Conservation (phyloP, 306 rosid genomes). For the Cicer pinnatifidum region DNA sequence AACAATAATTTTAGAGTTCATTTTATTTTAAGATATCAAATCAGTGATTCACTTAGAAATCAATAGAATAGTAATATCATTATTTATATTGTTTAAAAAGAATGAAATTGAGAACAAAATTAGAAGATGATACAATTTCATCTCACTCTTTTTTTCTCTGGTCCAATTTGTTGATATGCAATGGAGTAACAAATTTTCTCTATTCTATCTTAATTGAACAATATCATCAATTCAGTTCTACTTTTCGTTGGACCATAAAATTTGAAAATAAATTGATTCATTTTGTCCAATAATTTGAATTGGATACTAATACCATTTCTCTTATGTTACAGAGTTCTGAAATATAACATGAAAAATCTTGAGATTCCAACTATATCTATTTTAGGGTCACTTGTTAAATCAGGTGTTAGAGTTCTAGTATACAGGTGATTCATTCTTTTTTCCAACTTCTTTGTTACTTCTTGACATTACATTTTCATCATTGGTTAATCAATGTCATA, state of each 20-base stretch:
- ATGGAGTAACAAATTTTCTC: not conserved
- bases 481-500: not conserved
- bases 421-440: constrained; percentile 44
- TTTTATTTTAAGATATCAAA: too few species aligned
- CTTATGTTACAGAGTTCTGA: constrained; percentile 37
- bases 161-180: not conserved
- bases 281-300: not conserved
- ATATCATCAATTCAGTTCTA: not conserved
- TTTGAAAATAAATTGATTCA: not conserved
- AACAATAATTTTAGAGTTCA: too few species aligned
- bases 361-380: constrained; percentile 51
- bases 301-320: not conserved
- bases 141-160: not conserved
- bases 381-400: constrained; percentile 49
- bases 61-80: too few species aligned
- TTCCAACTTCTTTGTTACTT: not conserved
- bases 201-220: not conserved
- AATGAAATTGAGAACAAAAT: too few species aligned
- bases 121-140: too few species aligned
- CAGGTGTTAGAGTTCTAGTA: constrained; percentile 56
- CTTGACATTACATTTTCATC: not conserved
- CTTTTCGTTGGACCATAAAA: not conserved
- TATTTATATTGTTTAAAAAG: too few species aligned
- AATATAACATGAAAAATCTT: constrained; percentile 47
- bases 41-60: too few species aligned